A percentile compares a stretch with the other conserved stretches of the same genome.
phyloP scores from a whole-genome alignment of 495 filamentous ascomycete genomes.

The Penicillium daleae region DNA sequence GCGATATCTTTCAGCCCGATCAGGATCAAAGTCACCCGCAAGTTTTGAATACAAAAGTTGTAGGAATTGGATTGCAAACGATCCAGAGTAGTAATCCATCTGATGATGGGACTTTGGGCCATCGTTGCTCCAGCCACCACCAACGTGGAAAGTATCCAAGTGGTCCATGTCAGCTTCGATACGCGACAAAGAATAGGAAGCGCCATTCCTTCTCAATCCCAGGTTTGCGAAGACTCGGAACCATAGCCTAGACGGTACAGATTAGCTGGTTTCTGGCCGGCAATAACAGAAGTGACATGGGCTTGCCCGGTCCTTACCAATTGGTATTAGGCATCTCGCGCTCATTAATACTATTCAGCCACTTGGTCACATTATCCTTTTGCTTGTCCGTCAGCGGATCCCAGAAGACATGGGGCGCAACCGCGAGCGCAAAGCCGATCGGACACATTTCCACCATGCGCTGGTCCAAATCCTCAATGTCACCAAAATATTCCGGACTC shows the following conservation, averaged over 20 bases:
- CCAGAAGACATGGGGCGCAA: conserved; percentile 56
- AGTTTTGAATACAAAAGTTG: conserved; percentile 78
- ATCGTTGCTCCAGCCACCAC: conserved; percentile 76
- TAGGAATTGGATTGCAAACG: conserved; percentile 78
- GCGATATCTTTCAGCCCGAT: conserved; percentile 69
- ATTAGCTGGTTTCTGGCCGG: background rate
- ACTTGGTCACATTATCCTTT: conserved; percentile 61
- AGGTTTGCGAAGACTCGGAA: conserved; percentile 80
- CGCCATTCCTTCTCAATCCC: conserved; percentile 71
- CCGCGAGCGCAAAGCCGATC: conserved; percentile 52
- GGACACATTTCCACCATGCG: conserved; percentile 81
- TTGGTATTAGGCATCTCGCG: conserved; percentile 70
- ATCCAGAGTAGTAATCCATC: conserved; percentile 81
- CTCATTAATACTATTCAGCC: conserved; percentile 74
- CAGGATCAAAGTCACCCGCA: conserved; percentile 67
- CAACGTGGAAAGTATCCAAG: conserved; percentile 77
- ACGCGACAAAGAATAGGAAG: conserved; percentile 64
- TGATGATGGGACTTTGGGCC: conserved; percentile 49
- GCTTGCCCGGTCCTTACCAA: conserved; percentile 44
- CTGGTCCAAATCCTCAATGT: conserved; percentile 72
- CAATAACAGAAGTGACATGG: background rate
- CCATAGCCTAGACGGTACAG: background rate
- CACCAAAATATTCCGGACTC: conserved; percentile 72
- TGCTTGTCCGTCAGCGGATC: conserved; percentile 60
- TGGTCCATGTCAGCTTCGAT: conserved; percentile 76